Evolutionary conservation across 148 eudicot genomes (phyloP), one percentile per base, ranked within the genome.

Genomic region (Rhododendron vialii): DNA sequence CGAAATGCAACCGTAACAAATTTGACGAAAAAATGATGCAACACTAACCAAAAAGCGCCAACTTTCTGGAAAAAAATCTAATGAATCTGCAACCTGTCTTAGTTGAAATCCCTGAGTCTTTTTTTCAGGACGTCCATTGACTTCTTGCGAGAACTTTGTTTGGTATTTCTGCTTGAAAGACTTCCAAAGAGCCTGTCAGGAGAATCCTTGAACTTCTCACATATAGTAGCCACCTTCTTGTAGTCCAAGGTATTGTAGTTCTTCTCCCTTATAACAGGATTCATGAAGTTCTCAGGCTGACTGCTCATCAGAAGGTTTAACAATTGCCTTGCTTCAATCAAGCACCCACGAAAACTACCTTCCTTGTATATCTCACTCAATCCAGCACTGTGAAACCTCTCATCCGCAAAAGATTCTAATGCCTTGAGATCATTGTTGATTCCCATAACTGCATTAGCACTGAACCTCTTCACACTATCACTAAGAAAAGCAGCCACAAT

Each of bases 241-340:
- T 92, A 91, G 73, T 95, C 99, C 92, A 95, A 87, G 22, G 90
- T 78, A 83, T 90, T 91, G 89, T 95, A 96, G 35, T 95, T 93
- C 91, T 88, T 93, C 93, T 92, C 86, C 78, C 98, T 87, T 79
- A 96, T 94, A 73, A 93, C 98, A 26, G 98, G 99, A 89, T 95
- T 96, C 95, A 96, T 94, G 90, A 96, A 96, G 86, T 94, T 94
- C 88, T 96, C 98, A 1, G 99, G 94, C 89, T 95, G 95, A 86
- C 96, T 95, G 89, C 98, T 96, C 85, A 89, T 83, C 30, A 96
- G 88, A 89, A 96, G 98, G 87, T 93, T 95, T 80, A 96, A 20
- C 87, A 96, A 75, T 81, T 96, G 99, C 67, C 98, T 91, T 7
- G 92, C 93, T 93, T 95, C 99, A 35, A 95, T 82, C 86, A 95